Base-by-base conservation (phyloP, 2,329 filamentous ascomycete genomes). In the Ophiostoma sp. region DNA sequence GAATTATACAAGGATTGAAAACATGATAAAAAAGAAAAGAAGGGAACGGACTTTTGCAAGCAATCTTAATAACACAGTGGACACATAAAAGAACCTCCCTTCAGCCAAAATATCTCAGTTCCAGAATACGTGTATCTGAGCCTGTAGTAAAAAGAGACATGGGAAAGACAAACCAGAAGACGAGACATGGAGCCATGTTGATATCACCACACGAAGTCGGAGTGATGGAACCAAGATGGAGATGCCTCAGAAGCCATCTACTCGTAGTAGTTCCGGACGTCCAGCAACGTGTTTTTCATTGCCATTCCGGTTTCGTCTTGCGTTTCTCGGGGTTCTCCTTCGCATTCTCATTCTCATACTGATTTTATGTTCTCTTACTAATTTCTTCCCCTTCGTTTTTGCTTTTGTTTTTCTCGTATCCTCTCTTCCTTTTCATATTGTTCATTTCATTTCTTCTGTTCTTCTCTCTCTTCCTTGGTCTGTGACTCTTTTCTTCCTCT, bases 31-130 rank as follows among this genome's bases (percentile, higher is more conserved):
- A 14, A 12, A 60, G 38, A 38, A 6, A 11, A 58, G 27, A 60
- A 60, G 5, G 5, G 14, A 38, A 60, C 38, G 27, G 55, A 60
- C 27, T 27, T 38, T 58, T 44, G 3, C 42, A 12, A 27, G 49
- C 27, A 55, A 27, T 55, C 12, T 55, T 27, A 55, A 8, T 27
- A 18, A 27, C n/a, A 6, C 27, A 60, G 55, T 16, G 38, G 55
- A 40, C 55, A 27, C 27, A 27, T 6, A 36, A 55, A 55, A 55
- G 18, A 55, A 55, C 49, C 49, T 45, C 8, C 12, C 27, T 27
- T 55, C 49, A 55, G 49, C 49, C 49, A 55, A 9, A 55, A 36
- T 55, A 55, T 55, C 18, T 55, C 49, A 55, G 49, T 55, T 55
- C 49, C 49, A 55, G 18, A 55, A 36, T 55, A 55, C 49, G 49